These are phyloP conservation scores for Lipomyces anomalus DNA, from an alignment of 805 yeast species.

Conservation along the genomic window DNA sequence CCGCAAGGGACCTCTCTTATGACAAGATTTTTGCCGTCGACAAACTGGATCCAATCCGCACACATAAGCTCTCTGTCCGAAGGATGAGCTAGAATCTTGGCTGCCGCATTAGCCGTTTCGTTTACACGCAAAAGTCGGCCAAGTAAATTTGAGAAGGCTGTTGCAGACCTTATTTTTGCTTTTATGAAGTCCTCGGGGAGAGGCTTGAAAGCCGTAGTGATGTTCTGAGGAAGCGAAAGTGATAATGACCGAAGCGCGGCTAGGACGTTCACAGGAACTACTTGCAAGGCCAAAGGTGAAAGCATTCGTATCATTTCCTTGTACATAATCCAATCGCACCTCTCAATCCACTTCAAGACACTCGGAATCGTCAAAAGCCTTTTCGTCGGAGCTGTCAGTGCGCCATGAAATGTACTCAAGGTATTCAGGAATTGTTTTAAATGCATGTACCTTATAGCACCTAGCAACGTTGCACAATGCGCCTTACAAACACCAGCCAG, in stretches of 20 bases:
- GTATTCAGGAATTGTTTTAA: conserved; percentile 53
- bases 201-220: conserved; percentile 24
- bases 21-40: conserved; percentile 44
- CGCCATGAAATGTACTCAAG: conserved; percentile 47
- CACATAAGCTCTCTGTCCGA: conserved; percentile 47
- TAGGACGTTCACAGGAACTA: conserved; percentile 52
- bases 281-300: conserved; percentile 54
- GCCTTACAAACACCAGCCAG: conserved; percentile 56
- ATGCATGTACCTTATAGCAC: conserved; percentile 62
- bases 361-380: conserved; percentile 41
- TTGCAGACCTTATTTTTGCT: conserved; percentile 52
- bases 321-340: conserved; percentile 64
- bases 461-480: conserved; percentile 60
- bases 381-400: conserved; percentile 58
- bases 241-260: conserved; percentile 51
- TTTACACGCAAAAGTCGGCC: conserved; percentile 50
- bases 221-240: conserved; percentile 41
- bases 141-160: conserved; percentile 47
- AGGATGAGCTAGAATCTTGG: conserved; percentile 41
- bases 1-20: conserved; percentile 49
- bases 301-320: conserved; percentile 50
- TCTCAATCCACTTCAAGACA: conserved; percentile 55
- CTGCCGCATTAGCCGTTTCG: conserved; percentile 49
- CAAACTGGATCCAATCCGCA: conserved; percentile 50
- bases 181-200: conserved; percentile 47